Evolutionary conservation across 805 yeast genomes (phyloP), one percentile per base, ranked within the genome.

Genomic region (Aciculoconidium aculeatum): DNA sequence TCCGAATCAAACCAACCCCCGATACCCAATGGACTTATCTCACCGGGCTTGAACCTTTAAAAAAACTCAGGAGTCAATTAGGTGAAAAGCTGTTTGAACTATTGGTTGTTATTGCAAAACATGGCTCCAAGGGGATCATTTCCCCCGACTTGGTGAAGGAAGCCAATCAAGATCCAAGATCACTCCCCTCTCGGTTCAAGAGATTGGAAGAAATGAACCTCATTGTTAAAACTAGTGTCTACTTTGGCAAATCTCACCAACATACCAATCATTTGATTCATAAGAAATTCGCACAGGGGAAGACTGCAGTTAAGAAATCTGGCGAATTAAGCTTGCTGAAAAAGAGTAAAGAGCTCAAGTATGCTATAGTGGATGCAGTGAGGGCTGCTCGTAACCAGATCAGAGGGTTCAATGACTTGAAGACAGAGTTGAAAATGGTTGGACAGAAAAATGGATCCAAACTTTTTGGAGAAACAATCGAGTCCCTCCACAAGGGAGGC

Each of bases 121-220:
- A 70, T 17, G 75, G 75, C 14, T 54, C 61, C 0, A 42, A 51
- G 1, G 92, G 92, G 7, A 71, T 80, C 10, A 64, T 71, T 27
- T 72, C 88, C 0, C 56, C 74, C 17, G 75, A 72, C 15, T 57
- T 81, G 34, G 70, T 77, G 2, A 55, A 58, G 22, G 61, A 55
- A 11, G 72, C 87, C 0, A 72, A 72, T 6, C 92, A 81, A 51
- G 92, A 81, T 43, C 72, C 78, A 11, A 65, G 90, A 39, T 78
- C 87, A 34, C 59, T 80, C 22, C 76, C 87, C 0, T 62, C 75
- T 1, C 63, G 92, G 41, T 58, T 80, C 30, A 75, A 71, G 42
- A 65, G 66, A 23, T 54, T 81, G 11, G 72, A 66, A 34, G 70
- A 63, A 6, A 48, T 62, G 20, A 73, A 72, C 12, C 52, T 77